These are phyloP conservation scores for Vitis riparia DNA, from an alignment of 164 flowering plant species.

Conservation along the genomic window DNA sequence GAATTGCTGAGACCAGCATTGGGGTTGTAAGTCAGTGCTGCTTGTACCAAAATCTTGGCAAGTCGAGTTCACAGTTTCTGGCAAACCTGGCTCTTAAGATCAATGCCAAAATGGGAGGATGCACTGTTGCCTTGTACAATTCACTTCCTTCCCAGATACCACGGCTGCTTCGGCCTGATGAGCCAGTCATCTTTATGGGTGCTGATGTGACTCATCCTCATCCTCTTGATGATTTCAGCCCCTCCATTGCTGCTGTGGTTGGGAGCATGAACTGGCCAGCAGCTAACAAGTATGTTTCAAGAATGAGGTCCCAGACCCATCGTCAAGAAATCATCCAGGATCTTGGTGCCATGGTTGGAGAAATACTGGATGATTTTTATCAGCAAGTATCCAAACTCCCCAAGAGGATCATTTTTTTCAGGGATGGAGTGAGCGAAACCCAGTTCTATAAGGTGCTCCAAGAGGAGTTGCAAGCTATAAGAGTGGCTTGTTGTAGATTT, in stretches of 20 bases:
- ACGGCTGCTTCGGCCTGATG: constrained; percentile 46
- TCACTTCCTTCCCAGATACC: constrained; percentile 81
- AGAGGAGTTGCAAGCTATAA: constrained; percentile 71
- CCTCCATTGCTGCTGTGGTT: constrained; percentile 93
- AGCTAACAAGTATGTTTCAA: constrained; percentile 77
- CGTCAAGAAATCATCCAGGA: constrained; percentile 86
- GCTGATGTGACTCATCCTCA: constrained; percentile 99
- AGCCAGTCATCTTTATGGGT: constrained; percentile 89
- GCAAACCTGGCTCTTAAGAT: constrained; percentile 91
- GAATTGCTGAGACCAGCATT: constrained; percentile 82
- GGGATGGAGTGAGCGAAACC: constrained; percentile 95
- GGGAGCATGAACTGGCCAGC: constrained; percentile 97
- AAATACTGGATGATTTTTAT: constrained; percentile 62
- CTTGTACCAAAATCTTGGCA: constrained; percentile 63
- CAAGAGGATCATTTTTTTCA: constrained; percentile 69
- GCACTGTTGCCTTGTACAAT: constrained; percentile 75
- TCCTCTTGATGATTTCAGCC: constrained; percentile 82
- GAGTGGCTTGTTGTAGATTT: constrained; percentile 55
- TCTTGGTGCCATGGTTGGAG: constrained; percentile 78
- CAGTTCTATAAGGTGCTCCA: constrained; percentile 82
- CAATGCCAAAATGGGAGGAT: constrained; percentile 94
- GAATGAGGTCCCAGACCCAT: constrained; percentile 87
- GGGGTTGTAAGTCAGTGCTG: constrained; percentile 93
- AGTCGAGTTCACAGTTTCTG: constrained; percentile 69
- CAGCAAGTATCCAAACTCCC: constrained; percentile 59